Evolutionary conservation across 768 basidiomycete species (phyloP).

Genomic region (Baorangia bicolor): DNA sequence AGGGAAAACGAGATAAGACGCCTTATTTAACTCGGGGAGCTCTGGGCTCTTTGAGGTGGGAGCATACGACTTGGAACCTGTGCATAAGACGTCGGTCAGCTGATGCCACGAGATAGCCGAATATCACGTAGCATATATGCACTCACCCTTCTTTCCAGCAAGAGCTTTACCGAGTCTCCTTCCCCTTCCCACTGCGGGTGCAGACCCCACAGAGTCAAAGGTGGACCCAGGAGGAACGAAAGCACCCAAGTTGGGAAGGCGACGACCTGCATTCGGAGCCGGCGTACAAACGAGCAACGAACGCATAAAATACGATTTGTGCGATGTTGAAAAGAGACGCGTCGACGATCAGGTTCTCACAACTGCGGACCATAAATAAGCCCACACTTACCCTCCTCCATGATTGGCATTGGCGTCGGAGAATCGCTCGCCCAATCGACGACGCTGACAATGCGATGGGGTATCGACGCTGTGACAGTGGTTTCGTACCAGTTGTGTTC

Average conservation of each 20-base stretch:
- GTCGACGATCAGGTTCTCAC: conserved; percentile 6
- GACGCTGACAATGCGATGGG: conserved; percentile 81
- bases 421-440: conserved; percentile 95
- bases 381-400: conserved; percentile 16
- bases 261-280: conserved; percentile 8
- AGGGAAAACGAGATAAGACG: conserved; percentile 66
- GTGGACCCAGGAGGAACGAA: conserved; percentile 23
- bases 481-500: conserved; percentile 96
- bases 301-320: neutral
- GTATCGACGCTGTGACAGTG: conserved; percentile 68
- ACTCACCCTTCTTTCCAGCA: conserved; percentile 14
- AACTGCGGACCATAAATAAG: neutral
- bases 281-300: neutral
- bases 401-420: conserved; percentile 35
- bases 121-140: neutral
- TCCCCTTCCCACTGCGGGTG: neutral
- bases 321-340: neutral
- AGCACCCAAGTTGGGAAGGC: conserved; percentile 26
- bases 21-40: conserved; percentile 29
- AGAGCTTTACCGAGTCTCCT: conserved; percentile 16
- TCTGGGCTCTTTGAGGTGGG: conserved; percentile 12
- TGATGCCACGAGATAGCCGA: neutral
- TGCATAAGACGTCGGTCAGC: neutral
- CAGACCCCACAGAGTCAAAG: conserved; percentile 16
- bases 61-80: conserved; percentile 8